Base-by-base conservation (phyloP, 1,284 basidiomycete genomes). In the Meripilus lineatus region DNA sequence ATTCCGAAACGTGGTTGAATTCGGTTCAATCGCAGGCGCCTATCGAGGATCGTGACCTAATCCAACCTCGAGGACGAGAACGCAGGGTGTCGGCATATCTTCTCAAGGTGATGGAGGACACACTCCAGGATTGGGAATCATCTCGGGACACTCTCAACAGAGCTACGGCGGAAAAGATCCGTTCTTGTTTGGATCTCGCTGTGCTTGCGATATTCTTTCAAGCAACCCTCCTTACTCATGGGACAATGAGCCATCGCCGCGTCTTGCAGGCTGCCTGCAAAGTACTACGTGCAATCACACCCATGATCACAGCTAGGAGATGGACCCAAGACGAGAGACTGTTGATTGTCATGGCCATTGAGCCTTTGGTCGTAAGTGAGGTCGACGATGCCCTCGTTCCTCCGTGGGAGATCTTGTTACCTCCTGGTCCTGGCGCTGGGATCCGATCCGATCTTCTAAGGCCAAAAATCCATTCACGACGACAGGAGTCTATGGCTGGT, bases 181-280 rank as follows among this genome's bases (percentile, higher is more conserved):
- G 88, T 11, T 72, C 75, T 25, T 70, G 77, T 3, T 57, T 94
- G 32, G 90, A 94, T 55, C 63, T 85, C 14, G 75, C 81, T 1
- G 69, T 89, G 3, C 65, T 73, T 0, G 72, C 79, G 1, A 62
- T 94, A 1, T 65, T 68, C 17, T 93, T 87, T 53, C 86, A 93
- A 58, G 76, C 77, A 1, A 56, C 79, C 0, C 73, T 93, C 5
- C 58, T 73, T 7, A 52, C 77, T 44, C 88, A 89, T 46, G 84
- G 84, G 5, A 75, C 74, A 2, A 67, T 72, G 23, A 64, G 70
- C 5, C 81, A 80, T 50, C 66, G 73, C 38, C 72, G 76, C n/a
- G 73, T 81, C 14, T 59, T 88, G 8, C 79, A 83, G 48, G 67
- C 65, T 1, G 79, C 85, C 0, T 79, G 75, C 54, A 78, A 76